These are phyloP conservation scores for Camillea tinctor DNA, from an alignment of 2,329 filamentous ascomycete species.

Conservation along the genomic window DNA sequence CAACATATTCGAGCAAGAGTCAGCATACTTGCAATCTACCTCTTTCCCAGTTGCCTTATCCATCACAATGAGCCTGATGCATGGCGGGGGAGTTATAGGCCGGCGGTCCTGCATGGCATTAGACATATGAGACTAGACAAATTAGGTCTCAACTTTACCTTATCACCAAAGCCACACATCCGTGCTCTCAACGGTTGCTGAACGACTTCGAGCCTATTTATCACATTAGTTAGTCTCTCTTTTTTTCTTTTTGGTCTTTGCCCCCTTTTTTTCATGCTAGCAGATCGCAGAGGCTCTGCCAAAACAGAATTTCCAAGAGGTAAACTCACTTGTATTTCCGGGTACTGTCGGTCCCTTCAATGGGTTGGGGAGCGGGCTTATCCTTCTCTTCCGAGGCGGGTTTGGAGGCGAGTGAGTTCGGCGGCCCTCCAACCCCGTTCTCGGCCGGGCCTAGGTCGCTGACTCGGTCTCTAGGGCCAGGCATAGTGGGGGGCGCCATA, in stretches of 20 bases:
- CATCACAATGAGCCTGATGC: slow-evolving; percentile 77
- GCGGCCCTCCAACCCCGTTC: slow-evolving; percentile 22
- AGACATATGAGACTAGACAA: slow-evolving; percentile 7
- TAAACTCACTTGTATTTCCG: slow-evolving; percentile 30
- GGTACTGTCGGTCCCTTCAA: slow-evolving; percentile 27
- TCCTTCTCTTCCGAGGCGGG: slow-evolving; percentile 25
- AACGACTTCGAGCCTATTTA: slow-evolving; percentile 71
- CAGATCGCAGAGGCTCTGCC: neutral
- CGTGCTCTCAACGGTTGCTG: slow-evolving; percentile 91
- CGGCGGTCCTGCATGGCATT: slow-evolving; percentile 69
- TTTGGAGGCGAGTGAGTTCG: slow-evolving; percentile 23
- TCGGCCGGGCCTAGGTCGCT: slow-evolving; percentile 24
- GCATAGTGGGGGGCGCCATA: slow-evolving; percentile 29
- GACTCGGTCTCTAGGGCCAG: slow-evolving; percentile 26
- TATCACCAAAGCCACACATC: slow-evolving; percentile 99
- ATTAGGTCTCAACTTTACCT: slow-evolving; percentile 54
- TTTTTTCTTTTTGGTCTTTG: neutral
- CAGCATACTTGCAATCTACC: slow-evolving; percentile 74
- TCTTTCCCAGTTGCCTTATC: slow-evolving; percentile 75
- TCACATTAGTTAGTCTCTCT: slow-evolving; percentile 16
- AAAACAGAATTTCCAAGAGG: neutral
- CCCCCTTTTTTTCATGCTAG: too few species aligned
- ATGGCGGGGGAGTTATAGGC: slow-evolving; percentile 93
- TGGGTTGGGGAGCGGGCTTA: slow-evolving; percentile 22
- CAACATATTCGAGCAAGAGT: neutral